Base-by-base conservation (phyloP, 2,329 filamentous ascomycete species). In the Aspergillus sp. region DNA sequence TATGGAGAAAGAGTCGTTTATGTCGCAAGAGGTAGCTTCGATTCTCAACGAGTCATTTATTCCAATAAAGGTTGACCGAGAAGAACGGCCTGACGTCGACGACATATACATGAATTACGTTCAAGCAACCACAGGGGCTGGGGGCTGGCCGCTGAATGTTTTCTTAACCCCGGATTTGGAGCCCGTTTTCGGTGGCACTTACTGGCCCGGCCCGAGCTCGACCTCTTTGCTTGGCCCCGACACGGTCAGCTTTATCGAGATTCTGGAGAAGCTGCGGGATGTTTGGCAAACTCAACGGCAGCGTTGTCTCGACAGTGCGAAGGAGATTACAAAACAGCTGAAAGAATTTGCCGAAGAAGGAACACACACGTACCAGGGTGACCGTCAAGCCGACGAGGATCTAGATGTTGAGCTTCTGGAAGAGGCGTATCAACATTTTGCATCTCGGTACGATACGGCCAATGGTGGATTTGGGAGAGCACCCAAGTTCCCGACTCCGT, bases 51-150 rank as follows among this genome's bases (percentile, higher is more conserved):
- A 88, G 60, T 85, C 86, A 57, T 99, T 98, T 73, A 86, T 99
- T 45, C 93, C 95, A 4, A 87, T 98, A 72, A 90, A 97, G 67
- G 85, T 98, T 68, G 95, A 99, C 75, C 87, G 93, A 59, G 95
- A 99, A 76, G 91, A 96, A 76, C 87, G 93, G 25, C 93, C 93
- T 8, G 93, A 98, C 70, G 87, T 98, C 63, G 95, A 99, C 70
- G 87, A 90, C 61, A 93, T 98, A 63, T 98, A 98, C 74, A 97
- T 97, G 91, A 96, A 96, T 78, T 99, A 96, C 74, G 89, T 96
- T 41, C 92, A 97, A 73, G 93, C 93, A 1, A 93, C 95, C 11
- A 96, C 90, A 58, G 92, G 90, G 19, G 88, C 86, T 2, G 93
- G 92, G 9, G 95, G 95, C 40, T 98, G 95, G 93, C 95, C 95